Conservation (phyloP, 2,329 filamentous ascomycete genomes). For the Calonectria hongkongensis region DNA sequence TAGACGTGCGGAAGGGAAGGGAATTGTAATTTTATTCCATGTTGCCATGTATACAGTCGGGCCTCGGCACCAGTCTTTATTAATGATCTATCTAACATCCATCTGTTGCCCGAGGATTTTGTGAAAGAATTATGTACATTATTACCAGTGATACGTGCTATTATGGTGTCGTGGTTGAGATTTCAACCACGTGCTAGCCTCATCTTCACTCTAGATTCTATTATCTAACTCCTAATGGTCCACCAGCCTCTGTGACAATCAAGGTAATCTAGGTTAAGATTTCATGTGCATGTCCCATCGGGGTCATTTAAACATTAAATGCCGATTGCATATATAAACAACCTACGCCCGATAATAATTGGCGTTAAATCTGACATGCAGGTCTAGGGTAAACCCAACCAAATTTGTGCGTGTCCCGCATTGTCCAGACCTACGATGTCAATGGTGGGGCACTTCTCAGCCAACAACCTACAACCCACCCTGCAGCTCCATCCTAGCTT, state of each 20-base stretch:
- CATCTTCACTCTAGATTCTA: not conserved
- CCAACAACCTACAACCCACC: constrained; percentile 45
- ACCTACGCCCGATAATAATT: not conserved
- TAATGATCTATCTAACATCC: constrained; percentile 55
- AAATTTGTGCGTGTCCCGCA: constrained; percentile 30
- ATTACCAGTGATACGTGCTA: not conserved
- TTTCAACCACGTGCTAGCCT: not conserved
- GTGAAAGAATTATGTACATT: constrained; percentile 5
- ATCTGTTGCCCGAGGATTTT: not conserved
- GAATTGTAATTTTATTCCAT: constrained; percentile 66
- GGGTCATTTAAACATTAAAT: not conserved
- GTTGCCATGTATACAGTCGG: constrained; percentile 62
- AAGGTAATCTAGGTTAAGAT: not conserved
- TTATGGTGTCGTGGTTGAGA: not conserved
- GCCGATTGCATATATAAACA: not conserved
- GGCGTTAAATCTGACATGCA: not conserved
- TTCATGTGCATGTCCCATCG: too few relatives aligned
- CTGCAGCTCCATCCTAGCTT: constrained; percentile 22
- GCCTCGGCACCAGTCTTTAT: constrained; percentile 54
- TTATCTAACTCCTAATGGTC: not conserved
- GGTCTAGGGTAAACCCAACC: constrained; percentile 21
- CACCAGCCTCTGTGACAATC: not conserved
- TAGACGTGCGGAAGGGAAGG: constrained; percentile 61
- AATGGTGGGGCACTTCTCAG: constrained; percentile 53
- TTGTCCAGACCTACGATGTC: constrained; percentile 46